Conservation (phyloP, 208 protist genomes). For the Wallacemonas collosoma region DNA sequence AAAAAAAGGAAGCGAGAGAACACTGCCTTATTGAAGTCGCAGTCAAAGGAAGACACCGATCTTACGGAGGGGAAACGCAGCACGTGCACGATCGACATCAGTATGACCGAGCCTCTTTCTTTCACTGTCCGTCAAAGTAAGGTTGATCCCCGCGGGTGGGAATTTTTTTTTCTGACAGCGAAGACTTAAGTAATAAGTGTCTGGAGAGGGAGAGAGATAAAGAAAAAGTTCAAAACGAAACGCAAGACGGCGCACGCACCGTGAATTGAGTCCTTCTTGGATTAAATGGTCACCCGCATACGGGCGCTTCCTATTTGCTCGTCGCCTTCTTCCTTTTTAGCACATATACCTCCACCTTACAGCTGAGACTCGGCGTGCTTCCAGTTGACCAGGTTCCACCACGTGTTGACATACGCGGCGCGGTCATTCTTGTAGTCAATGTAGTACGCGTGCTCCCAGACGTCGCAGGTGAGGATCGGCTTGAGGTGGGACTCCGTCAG, state of each 20-base stretch:
- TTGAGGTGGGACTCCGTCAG: constrained; percentile 62
- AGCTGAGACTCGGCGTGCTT: constrained; percentile 59
- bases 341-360: background rate
- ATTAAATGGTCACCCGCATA: no score
- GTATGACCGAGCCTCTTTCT: no score
- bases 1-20: background rate
- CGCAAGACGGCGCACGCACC: background rate
- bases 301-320: no score
- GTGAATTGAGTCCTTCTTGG: no score
- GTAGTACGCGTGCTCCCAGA: constrained; percentile 97
- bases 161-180: background rate
- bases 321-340: no score
- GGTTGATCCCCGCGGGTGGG: no score
- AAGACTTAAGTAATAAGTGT: constrained; percentile 5
- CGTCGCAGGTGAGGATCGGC: constrained; percentile 91
- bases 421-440: constrained; percentile 95
- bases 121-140: no score
- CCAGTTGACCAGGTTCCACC: constrained; percentile 95
- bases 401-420: constrained; percentile 88
- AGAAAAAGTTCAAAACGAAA: background rate
- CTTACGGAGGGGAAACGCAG: no score
- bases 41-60: no score
- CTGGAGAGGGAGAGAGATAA: constrained; percentile 5
- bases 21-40: background rate
- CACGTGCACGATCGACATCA: no score